Evolutionary conservation across 1,284 basidiomycete species (phyloP).

Genomic region (Somion occarium): DNA sequence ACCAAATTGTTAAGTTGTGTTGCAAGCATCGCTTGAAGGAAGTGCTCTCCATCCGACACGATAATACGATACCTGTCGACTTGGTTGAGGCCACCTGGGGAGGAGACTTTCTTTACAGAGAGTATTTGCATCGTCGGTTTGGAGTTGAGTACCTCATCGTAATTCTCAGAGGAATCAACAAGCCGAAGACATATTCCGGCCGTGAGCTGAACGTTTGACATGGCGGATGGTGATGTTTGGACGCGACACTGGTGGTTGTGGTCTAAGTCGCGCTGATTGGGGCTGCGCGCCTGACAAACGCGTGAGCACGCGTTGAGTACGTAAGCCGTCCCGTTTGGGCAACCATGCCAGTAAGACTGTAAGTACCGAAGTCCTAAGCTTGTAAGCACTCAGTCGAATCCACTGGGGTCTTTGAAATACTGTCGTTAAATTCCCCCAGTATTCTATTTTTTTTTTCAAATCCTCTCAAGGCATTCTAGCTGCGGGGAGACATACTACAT

Average conservation of each 20-base stretch:
- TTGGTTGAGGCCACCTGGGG: constrained; percentile 33
- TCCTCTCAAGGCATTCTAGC: too few species aligned
- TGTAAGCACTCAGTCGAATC: too few species aligned
- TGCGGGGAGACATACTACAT: too few species aligned
- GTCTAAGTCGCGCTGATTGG: constrained; percentile 6
- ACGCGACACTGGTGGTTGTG: neutral
- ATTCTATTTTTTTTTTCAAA: too few species aligned
- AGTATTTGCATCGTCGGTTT: constrained; percentile 76
- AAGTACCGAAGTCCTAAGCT: too few species aligned
- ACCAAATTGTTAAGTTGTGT: constrained; percentile 86
- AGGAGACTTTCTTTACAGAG: constrained; percentile 74
- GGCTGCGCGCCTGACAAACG: constrained; percentile 5
- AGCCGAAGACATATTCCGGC: constrained; percentile 54
- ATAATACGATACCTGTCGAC: constrained; percentile 68
- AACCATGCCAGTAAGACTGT: too few species aligned
- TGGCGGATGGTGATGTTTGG: constrained; percentile 11
- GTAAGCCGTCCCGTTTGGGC: too few species aligned
- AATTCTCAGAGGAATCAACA: constrained; percentile 39
- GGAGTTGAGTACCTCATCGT: constrained; percentile 47
- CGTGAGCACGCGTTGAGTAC: constrained; percentile 1
- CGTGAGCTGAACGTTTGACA: constrained; percentile 42
- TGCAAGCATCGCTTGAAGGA: constrained; percentile 92
- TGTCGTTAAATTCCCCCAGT: too few species aligned
- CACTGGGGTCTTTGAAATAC: too few species aligned
- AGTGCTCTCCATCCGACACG: constrained; percentile 78